Conservation (phyloP, 306 rosid genomes). For the Castanea crenata region DNA sequence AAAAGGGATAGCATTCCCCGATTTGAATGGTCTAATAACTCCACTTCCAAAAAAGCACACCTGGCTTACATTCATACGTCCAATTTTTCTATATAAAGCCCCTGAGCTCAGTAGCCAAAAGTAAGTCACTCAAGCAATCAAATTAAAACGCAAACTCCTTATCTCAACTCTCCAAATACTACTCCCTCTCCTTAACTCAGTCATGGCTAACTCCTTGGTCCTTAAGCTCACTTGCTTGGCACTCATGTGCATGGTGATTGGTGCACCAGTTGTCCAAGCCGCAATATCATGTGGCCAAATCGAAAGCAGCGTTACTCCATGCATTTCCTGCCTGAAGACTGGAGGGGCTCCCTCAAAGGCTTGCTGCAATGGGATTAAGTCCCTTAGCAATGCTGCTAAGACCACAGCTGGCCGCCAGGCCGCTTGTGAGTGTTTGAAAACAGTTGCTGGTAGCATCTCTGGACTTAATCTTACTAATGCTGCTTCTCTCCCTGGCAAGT, state of each 20-base stretch:
- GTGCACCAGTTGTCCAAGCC: conserved; percentile 1
- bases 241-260: conserved; percentile 12
- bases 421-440: conserved; percentile 43
- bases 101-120: too few relatives aligned
- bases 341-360: conserved; percentile 11
- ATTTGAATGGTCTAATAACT: not conserved
- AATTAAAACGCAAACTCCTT: not conserved
- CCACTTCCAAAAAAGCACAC: not conserved
- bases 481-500: conserved; percentile 25
- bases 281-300: conserved; percentile 22
- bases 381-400: conserved; percentile 1
- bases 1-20: too few relatives aligned
- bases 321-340: not conserved
- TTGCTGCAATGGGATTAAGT: conserved; percentile 26
- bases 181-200: too few relatives aligned
- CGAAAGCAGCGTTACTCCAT: not conserved
- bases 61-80: not conserved
- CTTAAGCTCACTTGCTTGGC: conserved; percentile 5
- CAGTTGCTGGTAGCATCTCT: not conserved
- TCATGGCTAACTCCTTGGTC: conserved; percentile 15
- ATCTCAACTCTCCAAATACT: not conserved
- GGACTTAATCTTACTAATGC: conserved; percentile 5
- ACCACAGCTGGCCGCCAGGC: not conserved
- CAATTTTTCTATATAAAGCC: not conserved
- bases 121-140: not conserved